These are phyloP conservation scores for Clathrospora elynae DNA, from an alignment of 2,329 filamentous ascomycete species.

Conservation along the genomic window DNA sequence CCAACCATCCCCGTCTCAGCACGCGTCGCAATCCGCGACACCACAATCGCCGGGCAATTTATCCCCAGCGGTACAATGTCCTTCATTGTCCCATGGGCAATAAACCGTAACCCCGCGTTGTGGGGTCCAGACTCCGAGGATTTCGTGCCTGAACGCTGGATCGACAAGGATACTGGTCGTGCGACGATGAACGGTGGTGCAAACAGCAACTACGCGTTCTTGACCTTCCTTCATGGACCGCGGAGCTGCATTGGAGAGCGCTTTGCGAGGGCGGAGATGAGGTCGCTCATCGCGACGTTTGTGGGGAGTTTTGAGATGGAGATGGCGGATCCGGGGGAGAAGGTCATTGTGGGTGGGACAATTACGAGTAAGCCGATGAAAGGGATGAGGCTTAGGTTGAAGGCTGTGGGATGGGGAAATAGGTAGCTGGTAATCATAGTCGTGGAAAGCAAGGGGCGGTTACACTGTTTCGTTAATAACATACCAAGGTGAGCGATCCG, in stretches of 20 bases:
- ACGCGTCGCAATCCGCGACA: conserved; percentile 41
- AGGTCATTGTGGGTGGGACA: conserved; percentile 40
- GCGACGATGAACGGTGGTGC: conserved; percentile 50
- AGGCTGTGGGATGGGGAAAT: conserved; percentile 26
- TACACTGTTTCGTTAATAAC: no score
- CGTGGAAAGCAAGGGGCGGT: neutral
- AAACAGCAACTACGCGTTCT: conserved; percentile 48
- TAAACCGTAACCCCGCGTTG: conserved; percentile 50
- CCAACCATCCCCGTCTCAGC: conserved; percentile 46
- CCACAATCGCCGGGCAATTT: conserved; percentile 38
- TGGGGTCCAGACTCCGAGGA: conserved; percentile 52
- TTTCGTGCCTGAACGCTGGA: conserved; percentile 55
- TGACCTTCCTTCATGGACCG: conserved; percentile 54
- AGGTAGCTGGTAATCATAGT: neutral
- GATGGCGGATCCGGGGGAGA: conserved; percentile 40
- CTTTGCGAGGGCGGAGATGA: conserved; percentile 47
- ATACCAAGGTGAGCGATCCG: no score
- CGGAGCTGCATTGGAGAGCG: conserved; percentile 48
- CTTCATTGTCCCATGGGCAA: conserved; percentile 50
- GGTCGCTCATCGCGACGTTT: conserved; percentile 45
- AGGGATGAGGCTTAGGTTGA: conserved; percentile 46
- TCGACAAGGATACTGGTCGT: conserved; percentile 45
- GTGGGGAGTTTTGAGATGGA: conserved; percentile 43
- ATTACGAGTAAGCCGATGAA: conserved; percentile 48
- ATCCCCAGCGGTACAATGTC: conserved; percentile 50